These are phyloP conservation scores for Fusarium domesticum DNA, from an alignment of 2,329 filamentous ascomycete species.

Conservation along the genomic window DNA sequence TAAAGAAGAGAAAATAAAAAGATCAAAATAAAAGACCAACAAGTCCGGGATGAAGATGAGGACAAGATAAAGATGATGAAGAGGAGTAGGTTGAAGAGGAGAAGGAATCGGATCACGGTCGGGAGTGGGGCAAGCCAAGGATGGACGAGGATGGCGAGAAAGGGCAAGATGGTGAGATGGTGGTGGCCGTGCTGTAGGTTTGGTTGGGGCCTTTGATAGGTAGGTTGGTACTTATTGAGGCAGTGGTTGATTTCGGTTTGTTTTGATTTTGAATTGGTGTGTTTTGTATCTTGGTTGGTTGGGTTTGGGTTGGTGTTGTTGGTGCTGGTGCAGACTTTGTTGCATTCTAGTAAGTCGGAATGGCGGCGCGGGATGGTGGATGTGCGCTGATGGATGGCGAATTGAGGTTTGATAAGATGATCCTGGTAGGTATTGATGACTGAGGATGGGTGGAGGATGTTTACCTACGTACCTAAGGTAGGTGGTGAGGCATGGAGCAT, in stretches of 20 bases:
- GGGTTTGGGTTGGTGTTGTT: slow-evolving; percentile 8
- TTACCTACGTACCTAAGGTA: no score
- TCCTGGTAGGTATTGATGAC: background rate
- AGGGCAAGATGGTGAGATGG: slow-evolving; percentile 2
- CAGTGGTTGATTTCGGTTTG: slow-evolving; percentile 12
- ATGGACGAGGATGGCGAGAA: slow-evolving; percentile 5
- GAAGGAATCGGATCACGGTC: slow-evolving; percentile 18
- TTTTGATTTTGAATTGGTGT: slow-evolving; percentile 8
- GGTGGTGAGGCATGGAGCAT: background rate
- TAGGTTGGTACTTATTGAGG: no score
- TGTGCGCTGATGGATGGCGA: background rate
- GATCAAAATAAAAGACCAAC: slow-evolving; percentile 4
- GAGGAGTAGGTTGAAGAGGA: slow-evolving; percentile 8
- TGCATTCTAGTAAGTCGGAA: no score
- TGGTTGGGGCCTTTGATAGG: background rate
- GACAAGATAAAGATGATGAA: slow-evolving; percentile 10
- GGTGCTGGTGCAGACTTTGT: slow-evolving; percentile 13
- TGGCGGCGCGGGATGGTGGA: no score
- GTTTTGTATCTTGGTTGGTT: slow-evolving; percentile 11
- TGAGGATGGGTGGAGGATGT: no score
- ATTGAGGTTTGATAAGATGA: background rate
- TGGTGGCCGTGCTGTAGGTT: slow-evolving; percentile 19
- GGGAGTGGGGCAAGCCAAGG: slow-evolving; percentile 12
- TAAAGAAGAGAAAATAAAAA: background rate
- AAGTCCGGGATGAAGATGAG: background rate